Base-by-base conservation (phyloP, 1,284 basidiomycete species). In the Caloboletus inedulis region DNA sequence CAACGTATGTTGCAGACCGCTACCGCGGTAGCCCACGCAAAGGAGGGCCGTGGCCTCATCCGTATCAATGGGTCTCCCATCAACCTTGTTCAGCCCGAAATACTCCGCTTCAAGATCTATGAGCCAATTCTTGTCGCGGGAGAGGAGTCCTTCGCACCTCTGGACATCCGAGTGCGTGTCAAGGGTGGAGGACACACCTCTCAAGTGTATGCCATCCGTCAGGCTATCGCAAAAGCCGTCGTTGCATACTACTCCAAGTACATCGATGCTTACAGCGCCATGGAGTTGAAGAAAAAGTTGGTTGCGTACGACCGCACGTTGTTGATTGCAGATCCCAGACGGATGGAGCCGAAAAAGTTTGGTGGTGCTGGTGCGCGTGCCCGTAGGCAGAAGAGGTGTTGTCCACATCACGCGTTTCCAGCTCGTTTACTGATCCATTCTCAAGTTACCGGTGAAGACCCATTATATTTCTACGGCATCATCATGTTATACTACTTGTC, bases 181-280 rank as follows among this genome's bases (percentile, higher is more conserved):
- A 96, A 95, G 77, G 97, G 97, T 77, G 97, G 97, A 85, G 97
- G 97, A 76, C 96, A 98, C 81, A 95, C 94, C 59, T 98, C 96
- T 57, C 97, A 99, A 77, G 84, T 99, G 62, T 99, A 99, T 77
- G 97, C 97, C 62, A 94, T 99, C 75, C 94, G 97, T 65, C 97
- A 99, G 80, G 97, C 97, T 46, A 97, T 99, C 67, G 90, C 94
- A 66, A 99, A 98, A 81, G 95, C 96, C 57, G 77, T 99, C 61
- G 92, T 99, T 68, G 97, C 96, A 51, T 98, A 95, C 84, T 96
- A 96, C 75, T 91, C 94, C 78, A 99, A 99, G 80, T 97, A 98
- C 82, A 84, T 95, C 75, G 97, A 99, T 72, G 97, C 97, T 61
- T 94, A 89, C 73, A 96, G 91, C 64, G 94, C 97, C 27, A 84